Percentiles rank a stretch among this genome's conserved stretches.
Conservation (phyloP, 2,329 filamentous ascomycete genomes). For the Penicillium sp. region DNA sequence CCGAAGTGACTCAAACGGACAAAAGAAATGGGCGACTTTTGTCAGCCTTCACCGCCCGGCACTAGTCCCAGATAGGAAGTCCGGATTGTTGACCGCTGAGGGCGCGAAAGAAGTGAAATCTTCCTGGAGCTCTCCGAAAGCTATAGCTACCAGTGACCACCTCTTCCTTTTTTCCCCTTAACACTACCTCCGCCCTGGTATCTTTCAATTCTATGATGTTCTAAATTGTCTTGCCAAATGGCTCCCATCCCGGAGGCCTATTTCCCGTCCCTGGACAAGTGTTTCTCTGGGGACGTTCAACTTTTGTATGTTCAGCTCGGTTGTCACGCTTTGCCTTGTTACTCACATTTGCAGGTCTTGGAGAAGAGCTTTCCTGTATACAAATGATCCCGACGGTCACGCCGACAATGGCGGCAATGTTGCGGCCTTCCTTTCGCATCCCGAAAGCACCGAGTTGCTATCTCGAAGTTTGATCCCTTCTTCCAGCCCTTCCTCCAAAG, state of each 20-base stretch:
- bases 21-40: neutral
- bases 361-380: slow-evolving; percentile 56
- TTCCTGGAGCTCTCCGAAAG: slow-evolving; percentile 28
- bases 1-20: slow-evolving; percentile 15
- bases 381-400: slow-evolving; percentile 42
- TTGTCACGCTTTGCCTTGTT: neutral
- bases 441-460: slow-evolving; percentile 66
- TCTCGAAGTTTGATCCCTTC: slow-evolving; percentile 69
- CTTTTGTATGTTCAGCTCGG: slow-evolving; percentile 61
- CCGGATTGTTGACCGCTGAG: slow-evolving; percentile 37
- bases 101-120: slow-evolving; percentile 28
- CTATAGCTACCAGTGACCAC: slow-evolving; percentile 9
- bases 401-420: slow-evolving; percentile 58
- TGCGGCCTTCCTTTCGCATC: slow-evolving; percentile 68
- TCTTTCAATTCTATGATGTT: slow-evolving; percentile 37
- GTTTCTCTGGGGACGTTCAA: slow-evolving; percentile 74
- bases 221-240: slow-evolving; percentile 53
- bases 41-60: slow-evolving; percentile 27
- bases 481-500: slow-evolving; percentile 57
- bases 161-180: neutral
- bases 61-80: slow-evolving; percentile 39
- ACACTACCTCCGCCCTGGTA: slow-evolving; percentile 10
- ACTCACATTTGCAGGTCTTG: slow-evolving; percentile 54
- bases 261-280: slow-evolving; percentile 81
- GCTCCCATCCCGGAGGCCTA: slow-evolving; percentile 70